Base-by-base conservation (phyloP, 805 yeast species). In the Zygotorulaspora danielsina region DNA sequence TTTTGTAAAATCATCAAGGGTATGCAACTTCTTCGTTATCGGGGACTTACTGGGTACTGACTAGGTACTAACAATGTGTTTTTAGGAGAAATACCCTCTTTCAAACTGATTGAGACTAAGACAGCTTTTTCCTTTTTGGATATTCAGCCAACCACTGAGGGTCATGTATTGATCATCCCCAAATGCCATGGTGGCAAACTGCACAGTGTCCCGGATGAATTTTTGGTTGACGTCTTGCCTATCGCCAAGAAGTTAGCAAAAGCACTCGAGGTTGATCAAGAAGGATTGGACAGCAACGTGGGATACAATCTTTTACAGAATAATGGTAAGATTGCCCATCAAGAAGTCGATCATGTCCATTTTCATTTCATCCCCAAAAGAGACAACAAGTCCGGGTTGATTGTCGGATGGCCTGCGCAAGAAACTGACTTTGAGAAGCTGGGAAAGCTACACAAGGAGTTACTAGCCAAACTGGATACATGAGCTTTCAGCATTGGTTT, bases 301-400 rank as follows among this genome's bases (percentile, higher is more conserved):
- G 86, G 87, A 13, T 90, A 90, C 73, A 90, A 90, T 59, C 61
- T 90, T 15, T 69, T 90, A 50, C 97, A 89, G 65, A 93, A 90
- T 72, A 93, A 90, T 53, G 97, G 97, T 35, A 69, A 85, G 59
- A 80, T 89, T 57, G 98, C 97, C 9, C 97, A 93, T 60, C 98
- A 90, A 69, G 82, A 75, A 40, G 97, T 93, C 41, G 93, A 84
- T 51, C 98, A 90, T 61, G 97, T 93, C 42, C 98, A 90, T 63
- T 84, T 93, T 75, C 98, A 90, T 63, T 77, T 90, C 63, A 90
- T 90, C 59, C 98, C 98, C 36, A 90, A 90, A 74, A 74, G 73
- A 43, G 81, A 79, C 53, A 68, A 64, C 2, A 72, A 73, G 28
- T 70, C 89, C 13, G 98, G 98, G 1, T 72, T 90, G 48, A 73